A percentile compares a stretch with the other conserved stretches of the same genome.
These are phyloP conservation scores for Arabidopsis hybrid DNA, from an alignment of 441 rosid genomes.

Conservation along the genomic window DNA sequence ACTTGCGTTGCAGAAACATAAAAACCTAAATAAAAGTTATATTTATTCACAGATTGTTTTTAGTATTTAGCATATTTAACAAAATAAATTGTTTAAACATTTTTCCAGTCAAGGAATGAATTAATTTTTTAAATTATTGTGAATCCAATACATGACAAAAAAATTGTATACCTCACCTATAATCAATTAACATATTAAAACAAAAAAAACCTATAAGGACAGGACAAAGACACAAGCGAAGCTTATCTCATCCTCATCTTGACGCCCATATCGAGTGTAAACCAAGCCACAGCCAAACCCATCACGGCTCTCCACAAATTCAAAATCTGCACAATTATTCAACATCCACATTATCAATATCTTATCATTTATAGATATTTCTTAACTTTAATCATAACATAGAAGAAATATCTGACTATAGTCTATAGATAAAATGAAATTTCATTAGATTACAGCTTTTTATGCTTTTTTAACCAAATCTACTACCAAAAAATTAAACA, in stretches of 20 bases:
- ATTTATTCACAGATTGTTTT: neutral
- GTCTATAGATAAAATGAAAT: neutral
- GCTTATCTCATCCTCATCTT: slow-evolving; percentile 28
- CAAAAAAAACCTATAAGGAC: slow-evolving; percentile 24
- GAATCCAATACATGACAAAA: slow-evolving; percentile 37
- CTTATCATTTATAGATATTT: neutral
- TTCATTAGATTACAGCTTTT: neutral
- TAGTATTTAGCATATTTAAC: neutral
- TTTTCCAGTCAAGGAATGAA: slow-evolving; percentile 3
- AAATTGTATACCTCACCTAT: slow-evolving; percentile 42
- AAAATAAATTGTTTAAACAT: neutral
- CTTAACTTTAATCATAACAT: slow-evolving; percentile 6
- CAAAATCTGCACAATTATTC: slow-evolving; percentile 56
- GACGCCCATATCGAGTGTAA: slow-evolving; percentile 34
- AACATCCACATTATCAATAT: slow-evolving; percentile 28
- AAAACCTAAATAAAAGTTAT: neutral
- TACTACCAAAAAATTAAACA: neutral
- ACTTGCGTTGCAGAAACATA: no score
- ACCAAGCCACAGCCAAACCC: slow-evolving; percentile 32
- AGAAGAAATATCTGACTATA: neutral
- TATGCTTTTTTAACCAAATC: neutral
- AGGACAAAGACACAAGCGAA: slow-evolving; percentile 31
- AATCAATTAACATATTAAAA: neutral
- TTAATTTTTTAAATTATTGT: neutral
- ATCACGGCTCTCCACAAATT: slow-evolving; percentile 49